Evolutionary conservation across 768 basidiomycete species (phyloP).

Genomic region (Plicaturopsis crispa): DNA sequence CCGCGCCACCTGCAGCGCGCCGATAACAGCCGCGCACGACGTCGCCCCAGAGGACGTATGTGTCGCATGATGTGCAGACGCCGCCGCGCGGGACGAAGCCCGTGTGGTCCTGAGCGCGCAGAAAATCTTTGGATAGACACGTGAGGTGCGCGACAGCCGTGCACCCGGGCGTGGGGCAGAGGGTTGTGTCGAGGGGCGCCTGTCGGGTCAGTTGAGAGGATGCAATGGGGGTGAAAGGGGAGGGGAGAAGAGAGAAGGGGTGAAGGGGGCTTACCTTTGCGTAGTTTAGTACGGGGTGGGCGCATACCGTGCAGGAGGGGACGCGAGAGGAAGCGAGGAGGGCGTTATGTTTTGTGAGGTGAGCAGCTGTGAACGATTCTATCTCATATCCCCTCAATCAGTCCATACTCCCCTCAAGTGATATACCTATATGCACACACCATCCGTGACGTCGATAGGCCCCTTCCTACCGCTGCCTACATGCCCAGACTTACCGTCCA

Average conservation of each 20-base stretch:
- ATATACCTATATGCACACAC: conserved; percentile 22
- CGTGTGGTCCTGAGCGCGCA: conserved; percentile 15
- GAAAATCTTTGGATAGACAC: conserved; percentile 47
- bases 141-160: conserved; percentile 45
- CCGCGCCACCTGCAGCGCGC: conserved; percentile 28
- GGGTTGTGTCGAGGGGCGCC: conserved; percentile 41
- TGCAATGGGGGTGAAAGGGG: not conserved
- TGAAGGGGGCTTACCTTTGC: conserved; percentile 27
- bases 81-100: conserved; percentile 58
- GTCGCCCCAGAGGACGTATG: conserved; percentile 65
- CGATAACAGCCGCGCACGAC: conserved; percentile 56
- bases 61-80: conserved; percentile 39
- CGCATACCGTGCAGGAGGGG: conserved; percentile 43
- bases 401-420: not conserved
- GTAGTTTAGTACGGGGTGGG: conserved; percentile 29
- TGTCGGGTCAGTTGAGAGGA: conserved; percentile 14
- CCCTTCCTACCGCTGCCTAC: conserved; percentile 45
- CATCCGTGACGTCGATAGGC: conserved; percentile 52
- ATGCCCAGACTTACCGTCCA: conserved; percentile 55
- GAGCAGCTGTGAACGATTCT: conserved; percentile 42
- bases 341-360: conserved; percentile 40
- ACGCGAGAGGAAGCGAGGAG: conserved; percentile 26
- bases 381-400: conserved; percentile 4
- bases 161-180: conserved; percentile 49
- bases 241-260: not conserved